These are phyloP conservation scores for Hibiscus mutabilis DNA, from an alignment of 345 rosid species.

Conservation along the genomic window DNA sequence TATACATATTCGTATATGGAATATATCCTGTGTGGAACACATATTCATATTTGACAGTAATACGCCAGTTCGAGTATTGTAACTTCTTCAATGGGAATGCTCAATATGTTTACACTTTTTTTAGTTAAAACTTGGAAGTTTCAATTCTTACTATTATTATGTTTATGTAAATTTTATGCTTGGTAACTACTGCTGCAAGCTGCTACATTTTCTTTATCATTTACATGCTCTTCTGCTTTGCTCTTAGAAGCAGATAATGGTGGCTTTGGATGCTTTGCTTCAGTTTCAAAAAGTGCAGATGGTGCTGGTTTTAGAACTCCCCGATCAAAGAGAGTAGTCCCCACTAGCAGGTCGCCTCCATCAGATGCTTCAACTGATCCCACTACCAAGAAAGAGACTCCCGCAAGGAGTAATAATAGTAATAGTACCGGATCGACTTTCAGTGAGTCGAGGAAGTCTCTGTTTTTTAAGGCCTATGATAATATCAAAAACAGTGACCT, in stretches of 20 bases:
- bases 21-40: too few species aligned
- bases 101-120: neutral
- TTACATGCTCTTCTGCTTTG: constrained; percentile 15
- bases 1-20: too few species aligned
- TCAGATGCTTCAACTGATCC: constrained; percentile 25
- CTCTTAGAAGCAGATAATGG: constrained; percentile 43
- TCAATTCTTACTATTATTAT: neutral
- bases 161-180: constrained; percentile 2
- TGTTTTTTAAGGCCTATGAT: constrained; percentile 21
- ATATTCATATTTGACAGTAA: too few species aligned
- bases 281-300: constrained; percentile 35
- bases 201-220: constrained; percentile 2
- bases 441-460: constrained; percentile 19
- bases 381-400: constrained; percentile 34
- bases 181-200: neutral
- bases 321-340: constrained; percentile 46
- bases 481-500: constrained; percentile 17
- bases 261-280: constrained; percentile 34
- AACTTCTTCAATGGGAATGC: neutral
- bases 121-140: neutral
- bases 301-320: constrained; percentile 36
- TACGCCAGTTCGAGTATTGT: too few species aligned
- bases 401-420: constrained; percentile 27
- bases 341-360: constrained; percentile 52
- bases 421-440: constrained; percentile 19